Evolutionary conservation across 2,329 filamentous ascomycete species (phyloP), one percentile per base, ranked within the genome.

Genomic region (Rachicladosporium sp.): DNA sequence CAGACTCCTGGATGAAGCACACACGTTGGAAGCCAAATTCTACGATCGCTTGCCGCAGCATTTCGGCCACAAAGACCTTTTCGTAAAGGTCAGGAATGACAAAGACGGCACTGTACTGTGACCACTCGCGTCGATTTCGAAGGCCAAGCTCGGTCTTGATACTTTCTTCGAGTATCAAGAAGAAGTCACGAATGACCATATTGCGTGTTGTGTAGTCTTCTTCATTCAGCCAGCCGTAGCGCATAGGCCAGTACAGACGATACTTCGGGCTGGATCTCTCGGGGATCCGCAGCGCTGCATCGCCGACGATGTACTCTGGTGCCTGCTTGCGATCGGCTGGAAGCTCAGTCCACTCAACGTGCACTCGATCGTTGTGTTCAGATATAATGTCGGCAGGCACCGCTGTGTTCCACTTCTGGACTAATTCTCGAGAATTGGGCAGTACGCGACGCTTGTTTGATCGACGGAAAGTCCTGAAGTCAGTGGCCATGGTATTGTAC

Each of bases 71-170:
- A 48, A 95, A 93, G 37, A 76, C 77, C 60, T 93, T 93, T 64
- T 98, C 91, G 63, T 96, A 98, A 7, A 98, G 70, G 58, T 98
- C 91, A 0, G 91, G 91, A 35, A 98, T 93, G 46, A 98, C 80
- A 54, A 96, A 86, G n/a, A 95, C 88, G 51, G 87, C 95, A 53
- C 84, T 91, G 62, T 95, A 96, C 58, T 93, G 83, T 40, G 74
- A 74, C 78, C 88, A 93, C 37, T 89, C 79, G 51, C 80, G 82
- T 53, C 82, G 82, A 46, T 76, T 78, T 21, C 72, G 78, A 33
- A 95, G 61, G 1, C 82, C 84, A 6, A 96, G 70, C 54, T 96
- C 86, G n/a, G 75, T 77, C 47, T 80, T 80, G 52, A 98, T 80
- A 1, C 87, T 84, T 47, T 87, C 81, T 55, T 94, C 86, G 9